Percentiles rank a stretch among this genome's conserved stretches.
Evolutionary conservation across 495 filamentous ascomycete species (phyloP).

Genomic region (Aspergillus ostianus): DNA sequence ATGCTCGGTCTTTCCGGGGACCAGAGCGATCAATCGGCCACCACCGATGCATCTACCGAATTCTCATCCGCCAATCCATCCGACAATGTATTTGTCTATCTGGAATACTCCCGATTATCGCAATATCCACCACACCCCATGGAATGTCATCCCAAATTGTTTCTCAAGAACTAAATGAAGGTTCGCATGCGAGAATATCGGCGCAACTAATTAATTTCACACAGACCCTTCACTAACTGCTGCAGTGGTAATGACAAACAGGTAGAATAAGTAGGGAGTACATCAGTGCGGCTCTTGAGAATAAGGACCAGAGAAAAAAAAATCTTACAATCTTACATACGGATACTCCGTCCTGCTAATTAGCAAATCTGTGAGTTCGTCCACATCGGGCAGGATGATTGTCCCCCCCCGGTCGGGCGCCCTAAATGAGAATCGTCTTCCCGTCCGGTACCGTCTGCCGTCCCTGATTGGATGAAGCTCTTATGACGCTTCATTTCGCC

Average conservation of each 20-base stretch:
- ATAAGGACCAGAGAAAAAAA: background rate
- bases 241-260: too few species aligned
- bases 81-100: background rate
- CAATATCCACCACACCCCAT: background rate
- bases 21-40: background rate
- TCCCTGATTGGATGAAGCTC: slow-evolving; percentile 20
- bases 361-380: slow-evolving; percentile 1
- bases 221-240: too few species aligned
- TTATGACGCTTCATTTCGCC: slow-evolving; percentile 23
- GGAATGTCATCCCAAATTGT: background rate
- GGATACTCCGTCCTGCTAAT: background rate
- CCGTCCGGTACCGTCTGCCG: slow-evolving; percentile 15
- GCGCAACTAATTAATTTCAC: too few species aligned
- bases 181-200: background rate
- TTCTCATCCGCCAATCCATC: background rate
- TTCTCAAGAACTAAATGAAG: background rate
- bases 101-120: background rate
- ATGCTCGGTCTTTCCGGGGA: background rate
- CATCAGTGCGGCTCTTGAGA: background rate
- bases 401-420: slow-evolving; percentile 8
- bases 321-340: background rate
- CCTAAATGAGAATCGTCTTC: slow-evolving; percentile 19
- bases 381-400: slow-evolving; percentile 12
- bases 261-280: too few species aligned
- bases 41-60: background rate